phyloP scores from a whole-genome alignment of 768 basidiomycete genomes.

The Lactifluus echinatus region DNA sequence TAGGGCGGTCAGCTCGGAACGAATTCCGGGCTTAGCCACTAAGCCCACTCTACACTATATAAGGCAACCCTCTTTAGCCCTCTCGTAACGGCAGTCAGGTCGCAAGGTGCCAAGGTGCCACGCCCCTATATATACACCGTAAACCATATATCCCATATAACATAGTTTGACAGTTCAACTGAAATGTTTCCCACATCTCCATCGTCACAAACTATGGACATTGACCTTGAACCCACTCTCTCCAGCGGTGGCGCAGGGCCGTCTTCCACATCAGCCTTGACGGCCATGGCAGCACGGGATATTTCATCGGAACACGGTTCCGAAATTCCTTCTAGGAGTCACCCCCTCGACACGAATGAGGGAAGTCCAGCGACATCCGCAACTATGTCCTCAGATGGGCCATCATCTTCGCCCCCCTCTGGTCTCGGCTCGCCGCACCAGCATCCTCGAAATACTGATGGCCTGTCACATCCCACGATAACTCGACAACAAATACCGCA shows the following conservation, averaged over 20 bases:
- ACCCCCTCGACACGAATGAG: constrained; percentile 20
- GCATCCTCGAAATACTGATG: not conserved
- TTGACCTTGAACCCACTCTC: constrained; percentile 36
- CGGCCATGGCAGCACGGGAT: constrained; percentile 55
- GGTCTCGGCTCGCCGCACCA: constrained; percentile 14
- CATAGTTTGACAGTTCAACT: too few relatives aligned
- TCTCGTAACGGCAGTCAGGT: too few relatives aligned
- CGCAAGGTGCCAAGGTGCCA: not conserved
- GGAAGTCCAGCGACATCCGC: constrained; percentile 29
- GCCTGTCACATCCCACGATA: constrained; percentile 5
- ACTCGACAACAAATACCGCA: constrained; percentile 13
- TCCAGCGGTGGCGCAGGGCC: constrained; percentile 29
- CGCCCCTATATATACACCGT: not conserved
- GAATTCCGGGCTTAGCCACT: too few relatives aligned
- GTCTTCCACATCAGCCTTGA: constrained; percentile 35
- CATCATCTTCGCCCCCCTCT: constrained; percentile 28
- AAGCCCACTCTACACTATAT: too few relatives aligned
- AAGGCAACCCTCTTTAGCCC: too few relatives aligned
- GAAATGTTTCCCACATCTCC: constrained; percentile 37
- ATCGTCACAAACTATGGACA: constrained; percentile 38
- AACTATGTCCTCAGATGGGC: constrained; percentile 29
- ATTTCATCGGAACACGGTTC: constrained; percentile 42
- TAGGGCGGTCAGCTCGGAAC: too few relatives aligned
- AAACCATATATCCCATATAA: constrained; percentile 10
- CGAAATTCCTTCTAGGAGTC: constrained; percentile 8